Conservation (phyloP, 2,329 filamentous ascomycete genomes). For the Hypoxylon sp. region DNA sequence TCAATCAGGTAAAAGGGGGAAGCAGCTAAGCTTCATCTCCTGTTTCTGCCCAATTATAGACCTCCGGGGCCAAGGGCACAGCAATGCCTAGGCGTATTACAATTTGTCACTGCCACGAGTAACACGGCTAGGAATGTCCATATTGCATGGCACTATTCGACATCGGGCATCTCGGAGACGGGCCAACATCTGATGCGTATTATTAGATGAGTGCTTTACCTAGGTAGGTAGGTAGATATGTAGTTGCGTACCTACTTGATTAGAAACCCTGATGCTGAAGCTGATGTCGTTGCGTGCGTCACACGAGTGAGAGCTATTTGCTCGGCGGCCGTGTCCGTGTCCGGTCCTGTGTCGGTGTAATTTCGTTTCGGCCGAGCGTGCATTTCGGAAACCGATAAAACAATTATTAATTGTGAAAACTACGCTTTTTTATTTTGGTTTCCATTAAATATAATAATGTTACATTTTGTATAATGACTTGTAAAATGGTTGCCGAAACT, state of each 20-base stretch:
- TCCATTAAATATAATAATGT: no score
- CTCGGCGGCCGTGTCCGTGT: not conserved
- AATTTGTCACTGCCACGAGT: slow-evolving; percentile 14
- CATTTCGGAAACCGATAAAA: not conserved
- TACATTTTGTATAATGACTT: no score
- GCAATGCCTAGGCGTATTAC: not conserved
- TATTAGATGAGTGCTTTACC: no score
- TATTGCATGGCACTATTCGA: slow-evolving; percentile 11
- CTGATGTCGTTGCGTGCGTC: slow-evolving; percentile 1
- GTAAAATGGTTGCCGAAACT: no score
- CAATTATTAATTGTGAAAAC: not conserved
- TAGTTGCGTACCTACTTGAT: no score
- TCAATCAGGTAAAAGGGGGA: slow-evolving; percentile 6
- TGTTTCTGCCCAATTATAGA: slow-evolving; percentile 13
- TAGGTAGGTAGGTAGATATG: no score
- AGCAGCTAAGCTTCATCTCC: slow-evolving; percentile 18
- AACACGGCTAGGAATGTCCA: not conserved
- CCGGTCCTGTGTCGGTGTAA: not conserved
- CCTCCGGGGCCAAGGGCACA: not conserved
- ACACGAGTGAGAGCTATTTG: not conserved
- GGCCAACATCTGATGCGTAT: not conserved
- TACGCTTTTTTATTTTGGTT: no score
- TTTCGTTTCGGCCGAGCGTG: not conserved
- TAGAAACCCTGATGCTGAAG: not conserved
- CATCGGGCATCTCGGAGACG: slow-evolving; percentile 15